Conservation (phyloP, 2,329 filamentous ascomycete species). For the Colletotrichum truncatum region DNA sequence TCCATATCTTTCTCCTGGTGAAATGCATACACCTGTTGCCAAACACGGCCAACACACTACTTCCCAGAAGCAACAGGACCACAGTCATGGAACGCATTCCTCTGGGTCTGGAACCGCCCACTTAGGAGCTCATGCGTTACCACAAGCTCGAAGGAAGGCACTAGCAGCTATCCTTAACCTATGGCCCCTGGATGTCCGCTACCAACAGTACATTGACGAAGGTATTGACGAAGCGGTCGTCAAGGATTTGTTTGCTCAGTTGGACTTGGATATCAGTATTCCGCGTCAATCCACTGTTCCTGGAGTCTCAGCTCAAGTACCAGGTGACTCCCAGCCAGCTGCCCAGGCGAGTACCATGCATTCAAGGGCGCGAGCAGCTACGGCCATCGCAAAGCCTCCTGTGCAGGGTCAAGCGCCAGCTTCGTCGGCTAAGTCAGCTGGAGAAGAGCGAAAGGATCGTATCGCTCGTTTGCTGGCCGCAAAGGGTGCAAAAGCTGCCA, state of each 20-base stretch:
- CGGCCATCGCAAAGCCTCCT: background rate
- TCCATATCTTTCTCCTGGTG: constrained; percentile 59
- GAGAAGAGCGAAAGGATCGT: constrained; percentile 76
- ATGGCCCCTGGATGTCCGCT: constrained; percentile 74
- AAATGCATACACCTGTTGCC: constrained; percentile 42
- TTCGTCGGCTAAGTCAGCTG: constrained; percentile 43
- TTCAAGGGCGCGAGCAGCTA: background rate
- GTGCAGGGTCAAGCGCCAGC: background rate
- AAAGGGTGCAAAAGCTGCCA: constrained; percentile 65
- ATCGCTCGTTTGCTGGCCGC: constrained; percentile 81
- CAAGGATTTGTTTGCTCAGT: constrained; percentile 71
- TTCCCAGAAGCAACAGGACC: background rate
- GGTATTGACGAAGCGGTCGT: constrained; percentile 74
- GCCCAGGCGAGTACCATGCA: background rate
- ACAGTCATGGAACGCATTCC: background rate
- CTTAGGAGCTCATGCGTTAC: too few relatives aligned
- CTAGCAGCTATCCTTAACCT: constrained; percentile 74
- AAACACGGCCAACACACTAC: background rate
- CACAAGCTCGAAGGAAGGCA: constrained; percentile 62
- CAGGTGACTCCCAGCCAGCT: background rate
- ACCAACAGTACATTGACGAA: constrained; percentile 76
- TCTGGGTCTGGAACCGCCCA: background rate
- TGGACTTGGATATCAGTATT: constrained; percentile 64
- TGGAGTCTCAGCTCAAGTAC: background rate
- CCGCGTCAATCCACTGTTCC: constrained; percentile 18